Percentiles rank a stretch among this genome's conserved stretches.
phyloP scores from a whole-genome alignment of 495 filamentous ascomycete species.

The Neurospora discreta region DNA sequence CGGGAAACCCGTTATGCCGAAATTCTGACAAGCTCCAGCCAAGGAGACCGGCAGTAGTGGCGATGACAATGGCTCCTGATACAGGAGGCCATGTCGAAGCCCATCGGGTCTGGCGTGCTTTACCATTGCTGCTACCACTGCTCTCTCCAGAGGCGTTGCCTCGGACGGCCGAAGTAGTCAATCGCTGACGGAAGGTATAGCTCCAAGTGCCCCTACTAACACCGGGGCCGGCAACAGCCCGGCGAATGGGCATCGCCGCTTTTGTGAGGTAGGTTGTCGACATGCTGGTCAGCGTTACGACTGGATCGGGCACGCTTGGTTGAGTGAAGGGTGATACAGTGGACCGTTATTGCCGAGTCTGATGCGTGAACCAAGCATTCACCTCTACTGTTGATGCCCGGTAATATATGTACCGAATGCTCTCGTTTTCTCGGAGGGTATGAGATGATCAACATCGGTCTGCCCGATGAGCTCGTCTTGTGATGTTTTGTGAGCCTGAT shows the following conservation, averaged over 20 bases:
- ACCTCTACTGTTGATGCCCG: background rate
- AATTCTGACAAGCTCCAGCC: constrained; percentile 29
- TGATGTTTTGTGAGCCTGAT: background rate
- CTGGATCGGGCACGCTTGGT: background rate
- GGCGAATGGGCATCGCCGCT: constrained; percentile 20
- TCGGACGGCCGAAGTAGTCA: constrained; percentile 14
- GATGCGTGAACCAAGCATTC: background rate
- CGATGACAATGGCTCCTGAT: constrained; percentile 27
- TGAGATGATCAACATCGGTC: background rate
- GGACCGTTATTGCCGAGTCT: background rate
- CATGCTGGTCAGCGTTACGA: constrained; percentile 17
- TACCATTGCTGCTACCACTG: background rate
- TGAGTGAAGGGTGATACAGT: background rate
- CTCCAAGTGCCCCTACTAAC: background rate
- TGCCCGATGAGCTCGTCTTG: background rate
- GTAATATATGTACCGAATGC: background rate
- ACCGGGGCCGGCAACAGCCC: constrained; percentile 8
- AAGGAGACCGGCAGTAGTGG: constrained; percentile 28
- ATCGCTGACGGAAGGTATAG: constrained; percentile 8
- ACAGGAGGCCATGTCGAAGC: constrained; percentile 19
- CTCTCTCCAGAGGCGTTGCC: constrained; percentile 4
- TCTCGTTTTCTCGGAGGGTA: background rate
- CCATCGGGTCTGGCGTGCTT: background rate
- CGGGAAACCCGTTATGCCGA: constrained; percentile 14
- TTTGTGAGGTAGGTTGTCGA: constrained; percentile 18